These are phyloP conservation scores for Leptographium lundbergii DNA, from an alignment of 2,329 filamentous ascomycete genomes.

Conservation along the genomic window DNA sequence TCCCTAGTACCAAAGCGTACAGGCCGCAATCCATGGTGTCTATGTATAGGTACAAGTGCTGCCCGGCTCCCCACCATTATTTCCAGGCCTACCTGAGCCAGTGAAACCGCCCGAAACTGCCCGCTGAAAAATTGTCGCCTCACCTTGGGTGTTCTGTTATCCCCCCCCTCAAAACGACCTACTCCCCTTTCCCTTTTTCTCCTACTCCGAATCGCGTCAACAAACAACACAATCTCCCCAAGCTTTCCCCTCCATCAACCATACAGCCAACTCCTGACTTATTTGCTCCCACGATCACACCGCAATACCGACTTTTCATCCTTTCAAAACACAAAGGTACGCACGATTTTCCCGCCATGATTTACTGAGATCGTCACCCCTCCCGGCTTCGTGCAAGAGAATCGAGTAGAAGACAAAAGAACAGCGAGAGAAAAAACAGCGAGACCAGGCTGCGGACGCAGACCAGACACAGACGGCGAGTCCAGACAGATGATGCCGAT, in stretches of 20 bases:
- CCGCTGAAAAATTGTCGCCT: slow-evolving; percentile 5
- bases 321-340: background rate
- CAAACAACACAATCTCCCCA: background rate
- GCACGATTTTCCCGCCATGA: background rate
- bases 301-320: background rate
- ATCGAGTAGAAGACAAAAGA: background rate
- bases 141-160: background rate
- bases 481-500: background rate
- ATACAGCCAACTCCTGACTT: background rate
- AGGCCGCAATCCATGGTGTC: background rate
- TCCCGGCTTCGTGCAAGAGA: background rate
- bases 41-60: background rate
- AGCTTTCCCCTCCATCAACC: background rate
- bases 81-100: background rate
- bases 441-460: background rate
- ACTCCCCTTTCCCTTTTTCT: slow-evolving; percentile 4
- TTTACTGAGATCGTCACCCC: background rate
- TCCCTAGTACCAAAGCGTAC: background rate
- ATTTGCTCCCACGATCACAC: background rate
- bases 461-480: background rate
- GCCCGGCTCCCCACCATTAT: background rate
- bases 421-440: background rate
- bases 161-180: slow-evolving; percentile 3
- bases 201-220: slow-evolving; percentile 1
- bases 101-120: slow-evolving; percentile 3